Evolutionary conservation across 1,284 basidiomycete species (phyloP).

Genomic region (Ustilago cynodontis): DNA sequence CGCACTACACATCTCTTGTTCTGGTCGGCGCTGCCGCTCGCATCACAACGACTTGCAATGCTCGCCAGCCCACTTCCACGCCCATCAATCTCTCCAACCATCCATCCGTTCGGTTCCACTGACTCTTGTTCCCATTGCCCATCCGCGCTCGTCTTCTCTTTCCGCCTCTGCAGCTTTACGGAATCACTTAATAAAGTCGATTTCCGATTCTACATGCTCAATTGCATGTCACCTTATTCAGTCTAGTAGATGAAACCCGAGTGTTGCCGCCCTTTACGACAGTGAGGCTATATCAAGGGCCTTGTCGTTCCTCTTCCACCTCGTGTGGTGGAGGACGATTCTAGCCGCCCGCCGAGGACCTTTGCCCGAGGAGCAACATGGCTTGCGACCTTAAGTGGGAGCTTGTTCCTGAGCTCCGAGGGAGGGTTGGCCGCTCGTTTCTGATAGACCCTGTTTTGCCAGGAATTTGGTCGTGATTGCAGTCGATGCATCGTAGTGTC

Average conservation of each 20-base stretch:
- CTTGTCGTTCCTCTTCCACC: constrained; percentile 39
- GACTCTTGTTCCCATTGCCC: constrained; percentile 9
- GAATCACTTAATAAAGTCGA: constrained; percentile 69
- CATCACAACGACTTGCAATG: not conserved
- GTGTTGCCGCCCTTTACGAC: constrained; percentile 65
- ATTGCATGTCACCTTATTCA: constrained; percentile 68
- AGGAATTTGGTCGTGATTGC: constrained; percentile 18
- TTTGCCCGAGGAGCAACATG: constrained; percentile 63
- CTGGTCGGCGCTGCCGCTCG: not conserved
- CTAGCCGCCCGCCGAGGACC: constrained; percentile 67
- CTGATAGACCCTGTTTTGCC: constrained; percentile 57
- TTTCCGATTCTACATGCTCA: constrained; percentile 67
- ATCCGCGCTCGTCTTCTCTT: not conserved
- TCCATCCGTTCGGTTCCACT: constrained; percentile 21
- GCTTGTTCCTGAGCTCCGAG: constrained; percentile 65
- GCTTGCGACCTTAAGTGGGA: constrained; percentile 63
- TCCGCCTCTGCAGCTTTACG: constrained; percentile 59
- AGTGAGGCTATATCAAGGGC: constrained; percentile 61
- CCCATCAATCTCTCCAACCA: not conserved
- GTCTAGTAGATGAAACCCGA: constrained; percentile 67
- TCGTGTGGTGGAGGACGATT: constrained; percentile 39
- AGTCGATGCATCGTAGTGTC: constrained; percentile 19
- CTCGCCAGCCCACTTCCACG: not conserved
- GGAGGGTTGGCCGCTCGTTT: constrained; percentile 67
- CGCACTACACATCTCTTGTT: not conserved